Evolutionary conservation across 352 stramenopile genomes (phyloP).

Genomic region (Lagenidium sp.): DNA sequence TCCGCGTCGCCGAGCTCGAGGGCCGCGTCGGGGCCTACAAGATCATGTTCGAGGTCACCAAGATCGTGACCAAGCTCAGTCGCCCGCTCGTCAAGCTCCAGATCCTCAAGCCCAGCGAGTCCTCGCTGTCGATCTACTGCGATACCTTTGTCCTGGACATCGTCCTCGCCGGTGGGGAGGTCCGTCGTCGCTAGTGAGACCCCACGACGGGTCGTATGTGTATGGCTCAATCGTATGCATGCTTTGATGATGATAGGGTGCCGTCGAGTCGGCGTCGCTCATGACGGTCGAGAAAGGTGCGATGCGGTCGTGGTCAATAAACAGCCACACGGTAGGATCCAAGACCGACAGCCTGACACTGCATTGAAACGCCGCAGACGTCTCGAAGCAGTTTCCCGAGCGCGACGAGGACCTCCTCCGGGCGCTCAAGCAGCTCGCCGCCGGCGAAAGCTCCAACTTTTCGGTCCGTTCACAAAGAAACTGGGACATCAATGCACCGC

Average conservation of each 20-base stretch:
- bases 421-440: conserved; percentile 57
- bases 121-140: conserved; percentile 80
- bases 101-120: conserved; percentile 82
- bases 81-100: conserved; percentile 78
- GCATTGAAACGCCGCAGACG: conserved; percentile 20
- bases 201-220: too few species aligned
- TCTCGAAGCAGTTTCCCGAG: conserved; percentile 79
- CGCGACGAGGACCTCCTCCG: conserved; percentile 70
- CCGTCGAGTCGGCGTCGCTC: neutral
- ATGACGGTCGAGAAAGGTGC: conserved; percentile 70
- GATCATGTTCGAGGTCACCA: conserved; percentile 86
- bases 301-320: too few species aligned
- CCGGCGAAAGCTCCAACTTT: conserved; percentile 65
- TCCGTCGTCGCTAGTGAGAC: too few species aligned
- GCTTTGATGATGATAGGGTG: too few species aligned
- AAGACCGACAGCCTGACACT: too few species aligned
- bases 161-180: conserved; percentile 54
- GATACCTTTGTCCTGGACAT: conserved; percentile 87
- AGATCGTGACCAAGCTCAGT: conserved; percentile 80
- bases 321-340: too few species aligned
- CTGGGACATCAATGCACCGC: too few species aligned
- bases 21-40: conserved; percentile 81
- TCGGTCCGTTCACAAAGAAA: too few species aligned
- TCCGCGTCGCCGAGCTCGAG: conserved; percentile 78
- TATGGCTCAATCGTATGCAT: too few species aligned